phyloP scores from a whole-genome alignment of 768 basidiomycete genomes.

The Rubroboletus pulcherrimus region DNA sequence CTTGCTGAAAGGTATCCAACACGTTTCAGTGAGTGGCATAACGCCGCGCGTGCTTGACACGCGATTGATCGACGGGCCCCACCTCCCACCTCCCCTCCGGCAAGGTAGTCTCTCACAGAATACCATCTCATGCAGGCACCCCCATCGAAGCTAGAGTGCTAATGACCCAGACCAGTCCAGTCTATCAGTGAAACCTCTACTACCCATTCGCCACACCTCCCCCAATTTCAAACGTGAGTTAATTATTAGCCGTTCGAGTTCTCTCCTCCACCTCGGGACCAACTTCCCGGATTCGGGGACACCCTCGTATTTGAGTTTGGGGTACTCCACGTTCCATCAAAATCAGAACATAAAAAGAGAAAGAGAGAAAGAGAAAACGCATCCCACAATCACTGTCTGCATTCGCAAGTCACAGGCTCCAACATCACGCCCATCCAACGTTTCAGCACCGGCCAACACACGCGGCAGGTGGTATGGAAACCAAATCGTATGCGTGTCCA shows the following conservation, averaged over 20 bases:
- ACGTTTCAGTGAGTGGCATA: conserved; percentile 44
- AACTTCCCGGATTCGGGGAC: not conserved
- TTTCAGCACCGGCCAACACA: not conserved
- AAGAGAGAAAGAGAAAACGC: not conserved
- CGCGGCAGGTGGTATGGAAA: not conserved
- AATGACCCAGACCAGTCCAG: not conserved
- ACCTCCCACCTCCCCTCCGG: too few relatives aligned
- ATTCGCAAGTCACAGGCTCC: not conserved
- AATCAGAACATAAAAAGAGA: not conserved
- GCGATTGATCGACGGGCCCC: too few relatives aligned
- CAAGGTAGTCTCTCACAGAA: too few relatives aligned
- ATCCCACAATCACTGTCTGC: not conserved
- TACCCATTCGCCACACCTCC: not conserved
- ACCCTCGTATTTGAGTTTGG: not conserved
- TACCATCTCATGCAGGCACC: not conserved
- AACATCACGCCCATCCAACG: not conserved
- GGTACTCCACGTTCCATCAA: not conserved
- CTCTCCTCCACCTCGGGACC: not conserved
- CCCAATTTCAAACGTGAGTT: not conserved
- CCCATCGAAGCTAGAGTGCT: not conserved
- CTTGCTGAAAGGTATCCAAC: conserved; percentile 75
- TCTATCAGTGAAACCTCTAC: not conserved
- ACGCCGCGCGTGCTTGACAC: too few relatives aligned
- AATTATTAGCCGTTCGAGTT: not conserved
- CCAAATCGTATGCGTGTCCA: not conserved